Evolutionary conservation across 2,329 filamentous ascomycete species (phyloP).

Genomic region (Berkeleyomyces rouxiae): DNA sequence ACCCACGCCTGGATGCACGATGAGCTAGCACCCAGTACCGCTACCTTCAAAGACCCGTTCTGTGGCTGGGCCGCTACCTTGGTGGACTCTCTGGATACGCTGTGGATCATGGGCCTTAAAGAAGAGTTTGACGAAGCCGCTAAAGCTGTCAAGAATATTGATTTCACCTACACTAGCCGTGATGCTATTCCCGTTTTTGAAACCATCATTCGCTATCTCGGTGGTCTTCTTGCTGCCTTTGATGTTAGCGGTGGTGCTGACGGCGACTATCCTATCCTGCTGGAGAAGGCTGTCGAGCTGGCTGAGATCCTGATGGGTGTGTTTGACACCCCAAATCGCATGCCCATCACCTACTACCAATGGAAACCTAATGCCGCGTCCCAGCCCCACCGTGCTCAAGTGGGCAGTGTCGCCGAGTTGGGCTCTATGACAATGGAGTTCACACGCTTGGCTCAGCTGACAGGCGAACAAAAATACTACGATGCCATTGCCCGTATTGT

Average conservation of each 20-base stretch:
- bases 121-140: constrained; percentile 69
- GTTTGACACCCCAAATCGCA: constrained; percentile 86
- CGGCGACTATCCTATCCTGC: constrained; percentile 44
- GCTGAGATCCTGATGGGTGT: constrained; percentile 66
- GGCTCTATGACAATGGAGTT: constrained; percentile 78
- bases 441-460: constrained; percentile 74
- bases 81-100: constrained; percentile 65
- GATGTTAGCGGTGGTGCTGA: constrained; percentile 54
- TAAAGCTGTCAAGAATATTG: constrained; percentile 51
- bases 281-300: constrained; percentile 64
- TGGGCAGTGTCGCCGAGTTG: constrained; percentile 50
- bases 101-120: constrained; percentile 72
- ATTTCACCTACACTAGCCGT: constrained; percentile 58
- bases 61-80: constrained; percentile 82
- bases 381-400: constrained; percentile 45
- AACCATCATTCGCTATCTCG: constrained; percentile 80
- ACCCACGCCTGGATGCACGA: constrained; percentile 71
- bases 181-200: constrained; percentile 77
- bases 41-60: constrained; percentile 59
- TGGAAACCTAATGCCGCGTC: constrained; percentile 53
- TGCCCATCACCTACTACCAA: constrained; percentile 68
- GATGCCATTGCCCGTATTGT: constrained; percentile 80
- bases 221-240: constrained; percentile 70
- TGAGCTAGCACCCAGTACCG: constrained; percentile 60
- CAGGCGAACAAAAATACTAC: constrained; percentile 67